phyloP scores from a whole-genome alignment of 148 eudicot species.

The Fagopyrum homotropicum region DNA sequence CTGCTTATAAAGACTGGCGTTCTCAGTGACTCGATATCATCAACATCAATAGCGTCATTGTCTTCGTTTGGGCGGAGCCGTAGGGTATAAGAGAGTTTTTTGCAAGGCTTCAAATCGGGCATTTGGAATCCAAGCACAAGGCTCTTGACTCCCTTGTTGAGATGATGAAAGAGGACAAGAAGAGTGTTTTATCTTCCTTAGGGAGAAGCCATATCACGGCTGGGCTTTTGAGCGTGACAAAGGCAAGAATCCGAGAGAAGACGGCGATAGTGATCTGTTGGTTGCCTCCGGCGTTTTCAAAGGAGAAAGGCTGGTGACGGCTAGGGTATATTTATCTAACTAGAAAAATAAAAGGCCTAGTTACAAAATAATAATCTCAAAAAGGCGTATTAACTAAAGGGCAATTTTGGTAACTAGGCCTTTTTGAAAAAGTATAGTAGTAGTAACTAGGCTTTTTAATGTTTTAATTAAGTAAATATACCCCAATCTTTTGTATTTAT shows the following conservation, averaged over 20 bases:
- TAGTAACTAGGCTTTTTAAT: too few species aligned
- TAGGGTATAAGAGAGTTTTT: conserved; percentile 52
- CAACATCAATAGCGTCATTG: not conserved
- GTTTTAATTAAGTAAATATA: too few species aligned
- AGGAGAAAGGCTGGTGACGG: too few species aligned
- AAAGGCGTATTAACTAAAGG: too few species aligned
- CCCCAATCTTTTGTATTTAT: too few species aligned
- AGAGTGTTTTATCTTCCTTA: conserved; percentile 44
- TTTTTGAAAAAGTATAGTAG: too few species aligned
- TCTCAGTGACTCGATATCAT: conserved; percentile 35
- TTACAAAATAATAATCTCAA: too few species aligned
- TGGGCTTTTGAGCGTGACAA: conserved; percentile 69
- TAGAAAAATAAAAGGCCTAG: too few species aligned
- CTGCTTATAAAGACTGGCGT: conserved; percentile 80
- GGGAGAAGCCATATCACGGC: conserved; percentile 73
- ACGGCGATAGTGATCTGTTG: conserved; percentile 61
- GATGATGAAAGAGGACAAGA: conserved; percentile 66
- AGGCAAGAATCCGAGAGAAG: conserved; percentile 69
- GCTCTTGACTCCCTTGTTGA: conserved; percentile 42
- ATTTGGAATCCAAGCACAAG: conserved; percentile 72
- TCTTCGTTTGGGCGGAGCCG: conserved; percentile 35
- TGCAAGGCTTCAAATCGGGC: conserved; percentile 91
- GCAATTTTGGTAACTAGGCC: too few species aligned
- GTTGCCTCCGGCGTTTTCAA: conserved; percentile 22
- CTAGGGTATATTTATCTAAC: too few species aligned